A percentile compares a stretch with the other conserved stretches of the same genome.
Conservation (phyloP, 306 rosid genomes). For the Acacia crassicarpa region DNA sequence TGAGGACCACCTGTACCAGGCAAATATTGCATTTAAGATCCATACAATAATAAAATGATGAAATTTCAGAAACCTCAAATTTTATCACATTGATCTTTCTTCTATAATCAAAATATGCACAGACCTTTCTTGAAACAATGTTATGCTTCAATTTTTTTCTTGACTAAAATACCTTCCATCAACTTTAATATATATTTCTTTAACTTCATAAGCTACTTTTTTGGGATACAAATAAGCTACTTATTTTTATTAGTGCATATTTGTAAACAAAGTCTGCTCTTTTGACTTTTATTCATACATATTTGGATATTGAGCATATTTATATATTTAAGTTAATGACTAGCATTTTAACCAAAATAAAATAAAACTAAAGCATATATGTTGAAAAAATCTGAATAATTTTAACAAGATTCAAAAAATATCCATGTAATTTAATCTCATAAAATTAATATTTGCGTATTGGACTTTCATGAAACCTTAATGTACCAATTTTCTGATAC, state of each 20-base stretch:
- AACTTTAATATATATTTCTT: too few relatives aligned
- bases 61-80: background rate
- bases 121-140: background rate
- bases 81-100: background rate
- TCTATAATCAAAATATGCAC: too few relatives aligned
- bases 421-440: background rate
- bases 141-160: background rate
- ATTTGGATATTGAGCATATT: background rate
- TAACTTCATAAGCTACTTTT: background rate
- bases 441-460: too few relatives aligned
- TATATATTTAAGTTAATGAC: background rate
- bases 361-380: too few relatives aligned
- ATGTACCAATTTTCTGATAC: too few relatives aligned
- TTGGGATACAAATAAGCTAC: too few relatives aligned
- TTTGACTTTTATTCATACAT: background rate
- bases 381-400: too few relatives aligned
- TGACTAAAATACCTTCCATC: background rate
- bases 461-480: too few relatives aligned
- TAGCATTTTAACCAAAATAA: background rate
- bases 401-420: background rate
- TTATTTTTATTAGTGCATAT: background rate
- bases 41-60: background rate
- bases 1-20: constrained; percentile 75
- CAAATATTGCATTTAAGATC: constrained; percentile 1
- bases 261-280: background rate